Base-by-base conservation (phyloP, 2,329 filamentous ascomycete species). In the Colletotrichum sp. region DNA sequence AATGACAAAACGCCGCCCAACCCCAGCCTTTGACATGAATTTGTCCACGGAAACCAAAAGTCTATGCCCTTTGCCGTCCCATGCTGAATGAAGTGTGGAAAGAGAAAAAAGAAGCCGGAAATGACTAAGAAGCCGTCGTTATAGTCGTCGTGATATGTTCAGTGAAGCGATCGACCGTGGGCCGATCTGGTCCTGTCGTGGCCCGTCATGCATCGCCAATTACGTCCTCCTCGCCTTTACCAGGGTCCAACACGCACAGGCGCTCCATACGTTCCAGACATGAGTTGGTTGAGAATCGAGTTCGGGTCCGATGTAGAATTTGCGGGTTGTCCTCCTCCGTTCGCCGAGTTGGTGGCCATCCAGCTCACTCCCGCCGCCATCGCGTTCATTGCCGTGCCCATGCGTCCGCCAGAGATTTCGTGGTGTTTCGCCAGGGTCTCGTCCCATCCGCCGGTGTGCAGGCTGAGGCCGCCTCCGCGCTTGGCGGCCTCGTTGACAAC, bases 361-460 rank as follows among this genome's bases (percentile, higher is more conserved):
- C 96, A 98, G 57, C 94, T 94, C 32, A 98, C 88, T 77, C 93
- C 93, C 49, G 89, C 89, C 18, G 92, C 90, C 85, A 99, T 91
- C 81, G 96, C 94, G 70, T 93, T 91, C 77, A 98, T 92, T 44
- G 96, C 97, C 59, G 92, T 91, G 77, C 93, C 92, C 85, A 99
- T 90, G 81, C 95, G 94, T 30, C 95, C 96, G 57, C 94, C 93
- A 7, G 95, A 96, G 79, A 94, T 92, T 79, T 97, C 93, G 82
- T 99, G 96, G 86, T 99, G 97, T 82, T 95, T 95, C 30, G 92
- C 89, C 60, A 99, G 87, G 80, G 93, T 95, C 84, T 97, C 93
- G 81, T 99, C 96, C 97, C 97, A 99, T 75, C 95, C 95, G 69
- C 95, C 96, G 63, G 95, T 95, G 81, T 98, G 95, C 78, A 99